Evolutionary conservation across 2,329 filamentous ascomycete species (phyloP).

Genomic region (Aulographum hederae): DNA sequence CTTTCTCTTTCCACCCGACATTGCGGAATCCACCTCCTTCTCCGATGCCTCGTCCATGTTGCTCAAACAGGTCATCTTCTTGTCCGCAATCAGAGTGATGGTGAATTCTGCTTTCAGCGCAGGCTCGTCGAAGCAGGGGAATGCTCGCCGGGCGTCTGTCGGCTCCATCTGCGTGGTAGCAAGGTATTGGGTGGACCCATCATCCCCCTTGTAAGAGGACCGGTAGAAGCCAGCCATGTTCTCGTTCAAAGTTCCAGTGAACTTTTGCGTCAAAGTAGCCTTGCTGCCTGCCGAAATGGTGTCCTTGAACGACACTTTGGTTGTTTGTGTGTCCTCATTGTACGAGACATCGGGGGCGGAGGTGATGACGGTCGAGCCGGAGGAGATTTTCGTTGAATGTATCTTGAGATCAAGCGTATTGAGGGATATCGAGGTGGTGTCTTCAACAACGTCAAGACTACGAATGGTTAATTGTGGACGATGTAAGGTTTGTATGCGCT

Average conservation of each 20-base stretch:
- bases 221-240: slow-evolving; percentile 98
- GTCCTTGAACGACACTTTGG: slow-evolving; percentile 62
- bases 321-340: slow-evolving; percentile 64
- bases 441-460: slow-evolving; percentile 63
- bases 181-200: slow-evolving; percentile 65
- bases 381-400: slow-evolving; percentile 49
- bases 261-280: slow-evolving; percentile 59
- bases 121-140: slow-evolving; percentile 94
- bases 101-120: slow-evolving; percentile 86
- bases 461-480: slow-evolving; percentile 3
- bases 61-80: slow-evolving; percentile 77
- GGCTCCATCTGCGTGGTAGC: slow-evolving; percentile 94
- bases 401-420: slow-evolving; percentile 81
- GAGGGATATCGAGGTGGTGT: slow-evolving; percentile 69
- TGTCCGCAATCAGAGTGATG: slow-evolving; percentile 77
- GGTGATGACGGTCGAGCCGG: slow-evolving; percentile 36
- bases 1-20: slow-evolving; percentile 51
- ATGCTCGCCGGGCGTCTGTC: slow-evolving; percentile 79
- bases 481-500: slow-evolving; percentile 9
- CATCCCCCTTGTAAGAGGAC: slow-evolving; percentile 71
- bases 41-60: slow-evolving; percentile 91
- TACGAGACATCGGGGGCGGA: slow-evolving; percentile 51
- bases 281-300: slow-evolving; percentile 56
- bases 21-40: slow-evolving; percentile 48
- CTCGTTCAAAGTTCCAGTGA: slow-evolving; percentile 68